These are phyloP conservation scores for Fusarium citri DNA, from an alignment of 2,329 filamentous ascomycete genomes.

Conservation along the genomic window DNA sequence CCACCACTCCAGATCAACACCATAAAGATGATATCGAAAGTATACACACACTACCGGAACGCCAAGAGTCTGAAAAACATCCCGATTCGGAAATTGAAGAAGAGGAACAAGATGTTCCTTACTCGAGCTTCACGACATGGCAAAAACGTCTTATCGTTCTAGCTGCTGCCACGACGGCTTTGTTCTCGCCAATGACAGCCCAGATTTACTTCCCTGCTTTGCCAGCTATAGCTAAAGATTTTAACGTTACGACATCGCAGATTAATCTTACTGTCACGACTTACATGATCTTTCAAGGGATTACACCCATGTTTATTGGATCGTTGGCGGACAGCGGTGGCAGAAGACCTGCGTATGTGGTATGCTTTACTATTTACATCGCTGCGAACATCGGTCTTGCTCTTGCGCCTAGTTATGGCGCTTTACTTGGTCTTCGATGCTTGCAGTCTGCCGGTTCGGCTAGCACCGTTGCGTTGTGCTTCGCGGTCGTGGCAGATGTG, in stretches of 20 bases:
- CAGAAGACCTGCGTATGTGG: slow-evolving; percentile 64
- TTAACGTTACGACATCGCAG: slow-evolving; percentile 55
- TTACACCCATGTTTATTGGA: slow-evolving; percentile 68
- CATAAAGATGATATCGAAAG: slow-evolving; percentile 5
- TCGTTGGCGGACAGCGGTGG: slow-evolving; percentile 66
- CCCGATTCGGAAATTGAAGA: not conserved
- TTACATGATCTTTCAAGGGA: slow-evolving; percentile 70
- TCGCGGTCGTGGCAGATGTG: slow-evolving; percentile 72
- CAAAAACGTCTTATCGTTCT: slow-evolving; percentile 57
- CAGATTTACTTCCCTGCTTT: slow-evolving; percentile 68
- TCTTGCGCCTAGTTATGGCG: slow-evolving; percentile 60
- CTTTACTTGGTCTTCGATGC: slow-evolving; percentile 65
- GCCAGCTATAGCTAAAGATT: slow-evolving; percentile 59
- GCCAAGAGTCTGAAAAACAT: slow-evolving; percentile 27
- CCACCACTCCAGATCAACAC: not conserved
- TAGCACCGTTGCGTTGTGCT: slow-evolving; percentile 67
- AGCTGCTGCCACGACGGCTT: slow-evolving; percentile 52
- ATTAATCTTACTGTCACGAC: slow-evolving; percentile 66
- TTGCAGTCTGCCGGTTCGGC: slow-evolving; percentile 69
- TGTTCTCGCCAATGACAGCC: slow-evolving; percentile 61
- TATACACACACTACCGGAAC: not conserved
- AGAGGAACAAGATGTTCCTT: slow-evolving; percentile 38
- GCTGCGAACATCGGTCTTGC: slow-evolving; percentile 66
- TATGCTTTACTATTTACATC: slow-evolving; percentile 65
- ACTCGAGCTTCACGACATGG: slow-evolving; percentile 55